Base-by-base conservation (phyloP, 2,329 filamentous ascomycete species). In the Verticillium klebahnii region DNA sequence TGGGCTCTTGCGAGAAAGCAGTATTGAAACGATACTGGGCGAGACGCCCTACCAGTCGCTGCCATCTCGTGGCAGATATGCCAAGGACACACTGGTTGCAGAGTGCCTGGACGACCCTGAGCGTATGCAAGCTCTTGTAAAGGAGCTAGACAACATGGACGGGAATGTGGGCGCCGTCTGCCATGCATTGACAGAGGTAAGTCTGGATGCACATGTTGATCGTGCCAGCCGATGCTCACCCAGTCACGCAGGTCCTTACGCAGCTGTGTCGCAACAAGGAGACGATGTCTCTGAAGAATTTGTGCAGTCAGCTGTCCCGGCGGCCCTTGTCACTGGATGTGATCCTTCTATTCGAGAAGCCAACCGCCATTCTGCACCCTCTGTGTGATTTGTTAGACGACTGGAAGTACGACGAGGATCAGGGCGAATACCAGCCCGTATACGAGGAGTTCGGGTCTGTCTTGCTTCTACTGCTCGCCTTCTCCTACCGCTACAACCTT, bases 131-230 rank as follows among this genome's bases (percentile, higher is more conserved):
- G 85, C 88, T 54, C 80, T 96, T 36, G 86, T 97, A 50, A 85
- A 88, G 45, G 92, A 96, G 69, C 80, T 99, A 29, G 92, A 97
- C 61, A 89, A 89, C 58, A 93, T 95, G 83, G 92, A 96, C 69
- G 94, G 94, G 1, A 97, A 97, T 73, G 92, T 92, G 2, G 92
- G 91, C 2, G 92, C 92, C 2, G 91, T 96, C 19, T 90, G 90
- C 58, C 87, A 89, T 63, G 93, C 93, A 2, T 80, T 93, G 55
- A 85, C 88, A 45, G 89, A 92, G 78, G 88, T 89, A 72, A 68
- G 80, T 23, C 39, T 39, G 15, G 3, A 19, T 2, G 31, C 23
- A 25, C 15, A 6, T 19, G n/a, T 5, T 15, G 6, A 17, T 9
- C 9, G 12, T 45, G 14, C 36, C 6, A 23, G 6, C 15, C 23